A percentile compares a stretch with the other conserved stretches of the same genome.
Evolutionary conservation across 345 rosid species (phyloP).

Genomic region (Brassica incana): DNA sequence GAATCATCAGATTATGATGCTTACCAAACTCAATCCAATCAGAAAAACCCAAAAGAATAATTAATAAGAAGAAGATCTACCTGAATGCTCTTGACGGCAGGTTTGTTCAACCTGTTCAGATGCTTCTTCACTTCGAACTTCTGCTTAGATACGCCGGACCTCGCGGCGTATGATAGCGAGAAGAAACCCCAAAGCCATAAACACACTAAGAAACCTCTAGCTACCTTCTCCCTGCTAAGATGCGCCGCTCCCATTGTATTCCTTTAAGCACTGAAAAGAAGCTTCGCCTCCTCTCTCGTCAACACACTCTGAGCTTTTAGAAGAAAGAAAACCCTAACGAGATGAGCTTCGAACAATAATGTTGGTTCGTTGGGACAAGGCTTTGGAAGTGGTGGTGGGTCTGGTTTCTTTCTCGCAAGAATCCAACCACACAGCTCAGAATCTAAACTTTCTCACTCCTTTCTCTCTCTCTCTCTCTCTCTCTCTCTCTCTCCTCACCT

Average conservation of each 20-base stretch:
- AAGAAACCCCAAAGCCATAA: slow-evolving; percentile 49
- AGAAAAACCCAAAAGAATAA: neutral
- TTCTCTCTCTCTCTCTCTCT: neutral
- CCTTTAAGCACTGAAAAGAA: neutral
- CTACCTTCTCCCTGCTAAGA: slow-evolving; percentile 42
- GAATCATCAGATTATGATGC: slow-evolving; percentile 29
- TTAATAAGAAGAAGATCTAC: slow-evolving; percentile 33
- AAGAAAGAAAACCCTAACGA: neutral
- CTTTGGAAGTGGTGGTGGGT: slow-evolving; percentile 24
- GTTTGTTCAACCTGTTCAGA: slow-evolving; percentile 86
- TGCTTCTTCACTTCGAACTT: slow-evolving; percentile 76
- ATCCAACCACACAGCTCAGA: slow-evolving; percentile 45
- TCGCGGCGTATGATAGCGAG: slow-evolving; percentile 55
- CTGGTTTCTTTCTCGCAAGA: slow-evolving; percentile 30
- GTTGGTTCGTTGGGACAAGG: slow-evolving; percentile 24
- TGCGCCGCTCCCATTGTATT: slow-evolving; percentile 37
- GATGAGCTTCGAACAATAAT: slow-evolving; percentile 3
- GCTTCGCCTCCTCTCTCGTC: neutral
- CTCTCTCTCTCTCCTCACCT: neutral
- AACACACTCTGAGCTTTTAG: slow-evolving; percentile 12
- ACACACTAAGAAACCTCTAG: slow-evolving; percentile 39
- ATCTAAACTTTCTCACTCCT: slow-evolving; percentile 24
- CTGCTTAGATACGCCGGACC: slow-evolving; percentile 65
- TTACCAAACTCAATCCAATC: slow-evolving; percentile 19
- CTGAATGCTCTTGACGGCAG: slow-evolving; percentile 79